Base-by-base conservation (phyloP, 345 rosid genomes). In the Psidium friedrichsthalianum region DNA sequence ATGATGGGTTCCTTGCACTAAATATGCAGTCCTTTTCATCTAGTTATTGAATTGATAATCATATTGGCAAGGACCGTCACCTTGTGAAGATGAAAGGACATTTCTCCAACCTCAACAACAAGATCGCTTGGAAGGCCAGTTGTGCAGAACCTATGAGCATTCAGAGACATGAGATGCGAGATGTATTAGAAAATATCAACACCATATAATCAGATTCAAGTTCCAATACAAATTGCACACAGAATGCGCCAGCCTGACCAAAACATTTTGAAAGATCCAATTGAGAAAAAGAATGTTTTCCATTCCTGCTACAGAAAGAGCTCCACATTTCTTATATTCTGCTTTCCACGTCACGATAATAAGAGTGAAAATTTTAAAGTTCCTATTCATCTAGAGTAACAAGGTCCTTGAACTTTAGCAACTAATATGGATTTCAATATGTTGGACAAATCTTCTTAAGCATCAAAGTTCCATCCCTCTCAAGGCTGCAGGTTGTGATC, bases 1-100 rank as follows among this genome's bases (percentile, higher is more conserved):
- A 69, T 36, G 47, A 69, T 69, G 80, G 8, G 47, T 69, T 69
- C 24, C 80, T 18, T 18, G 47, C 47, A 69, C 80, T 69, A 69
- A 32, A 69, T 32, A 69, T 15, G 21, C 74, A 61, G 42, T 61
- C 21, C 74, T 15, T 15, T 29, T 15, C 44, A 69, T 69, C 78
- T 8, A 18, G 32, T 69, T n/a, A 47, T 54, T 15, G 54, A 81
- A 81, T 11, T 11, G 55, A 81, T 81, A 6, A 32, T 51, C 54
- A 12, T 32, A 1, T 1, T 18, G 44, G 58, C 59, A 7, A 82
- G 61, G 18, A 52, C 9, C 6, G 40, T 86, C 91, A 97, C 99
- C 99, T 96, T 97, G 94, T 97, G 99, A 82, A 97, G 98, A 91
- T 97, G 99, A 85, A 96, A 97, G 85, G 98, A 94, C 97, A 96